A percentile compares a stretch with the other conserved stretches of the same genome.
Conservation (phyloP, 805 yeast species). For the Lipomyces spencermartinsiae region DNA sequence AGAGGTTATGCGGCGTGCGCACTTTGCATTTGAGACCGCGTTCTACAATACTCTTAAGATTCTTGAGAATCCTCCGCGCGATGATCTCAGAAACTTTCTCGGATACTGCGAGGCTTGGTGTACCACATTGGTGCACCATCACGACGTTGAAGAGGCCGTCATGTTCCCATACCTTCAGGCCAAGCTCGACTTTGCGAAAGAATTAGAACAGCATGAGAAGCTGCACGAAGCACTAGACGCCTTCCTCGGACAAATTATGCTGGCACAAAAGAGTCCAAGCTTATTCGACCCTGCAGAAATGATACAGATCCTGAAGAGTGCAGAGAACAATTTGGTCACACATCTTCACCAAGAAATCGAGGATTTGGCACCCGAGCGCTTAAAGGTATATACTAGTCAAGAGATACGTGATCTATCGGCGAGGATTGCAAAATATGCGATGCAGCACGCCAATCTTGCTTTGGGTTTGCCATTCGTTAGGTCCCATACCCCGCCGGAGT, state of each 20-base stretch:
- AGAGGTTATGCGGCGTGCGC: conserved; percentile 18
- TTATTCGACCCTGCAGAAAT: conserved; percentile 17
- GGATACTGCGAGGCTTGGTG: conserved; percentile 23
- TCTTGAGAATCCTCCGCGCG: conserved; percentile 12
- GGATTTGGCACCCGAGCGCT: no score
- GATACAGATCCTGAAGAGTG: conserved; percentile 4
- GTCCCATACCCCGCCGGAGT: no score
- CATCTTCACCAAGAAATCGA: conserved; percentile 20
- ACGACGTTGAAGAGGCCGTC: conserved; percentile 19
- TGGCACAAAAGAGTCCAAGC: conserved; percentile 6
- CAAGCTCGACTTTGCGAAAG: conserved; percentile 15
- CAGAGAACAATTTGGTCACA: conserved; percentile 16
- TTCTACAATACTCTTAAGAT: conserved; percentile 11
- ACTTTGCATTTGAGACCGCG: conserved; percentile 13
- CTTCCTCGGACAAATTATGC: conserved; percentile 2
- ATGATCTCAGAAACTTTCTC: conserved; percentile 19
- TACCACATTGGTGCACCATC: conserved; percentile 18
- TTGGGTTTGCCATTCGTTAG: no score
- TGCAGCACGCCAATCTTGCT: no score
- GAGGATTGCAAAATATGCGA: no score
- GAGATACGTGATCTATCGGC: no score
- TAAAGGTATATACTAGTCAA: no score
- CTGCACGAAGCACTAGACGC: conserved; percentile 4
- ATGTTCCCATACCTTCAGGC: conserved; percentile 17
- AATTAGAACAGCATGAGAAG: conserved; percentile 15